Percentiles rank a stretch among this genome's conserved stretches.
phyloP scores from a whole-genome alignment of 2,329 filamentous ascomycete genomes.

The Nigrograna mackinnonii region DNA sequence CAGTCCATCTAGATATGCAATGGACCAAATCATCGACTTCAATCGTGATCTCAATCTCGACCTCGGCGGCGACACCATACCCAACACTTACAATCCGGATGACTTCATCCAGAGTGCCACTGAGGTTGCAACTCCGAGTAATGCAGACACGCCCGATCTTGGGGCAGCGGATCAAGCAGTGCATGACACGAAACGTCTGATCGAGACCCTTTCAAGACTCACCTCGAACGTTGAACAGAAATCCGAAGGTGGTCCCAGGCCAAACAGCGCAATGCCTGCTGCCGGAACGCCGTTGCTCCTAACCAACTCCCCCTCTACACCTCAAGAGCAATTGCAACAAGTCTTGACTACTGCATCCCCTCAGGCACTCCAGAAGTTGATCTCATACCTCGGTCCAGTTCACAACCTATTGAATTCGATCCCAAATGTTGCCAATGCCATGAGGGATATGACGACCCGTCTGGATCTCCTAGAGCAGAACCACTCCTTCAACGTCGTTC shows the following conservation, averaged over 20 bases:
- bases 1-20: too few relatives aligned
- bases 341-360: slow-evolving; percentile 34
- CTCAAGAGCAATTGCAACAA: slow-evolving; percentile 35
- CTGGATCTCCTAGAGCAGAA: slow-evolving; percentile 72
- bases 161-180: slow-evolving; percentile 35
- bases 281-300: slow-evolving; percentile 24
- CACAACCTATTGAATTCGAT: slow-evolving; percentile 41
- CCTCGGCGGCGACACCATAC: slow-evolving; percentile 36
- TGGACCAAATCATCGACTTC: slow-evolving; percentile 30
- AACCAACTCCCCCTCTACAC: slow-evolving; percentile 22
- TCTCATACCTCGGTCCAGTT: slow-evolving; percentile 38
- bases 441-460: slow-evolving; percentile 65
- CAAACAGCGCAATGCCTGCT: slow-evolving; percentile 19
- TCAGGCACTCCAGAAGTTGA: slow-evolving; percentile 35
- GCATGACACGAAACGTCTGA: slow-evolving; percentile 37
- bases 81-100: slow-evolving; percentile 41
- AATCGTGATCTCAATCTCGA: slow-evolving; percentile 36
- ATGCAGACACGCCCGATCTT: slow-evolving; percentile 45
- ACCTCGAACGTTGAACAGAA: slow-evolving; percentile 24
- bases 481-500: slow-evolving; percentile 68
- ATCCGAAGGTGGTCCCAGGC: slow-evolving; percentile 13
- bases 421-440: slow-evolving; percentile 49
- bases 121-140: slow-evolving; percentile 52
- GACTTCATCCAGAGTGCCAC: slow-evolving; percentile 50
- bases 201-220: slow-evolving; percentile 30